phyloP scores from a whole-genome alignment of 2,329 filamentous ascomycete species.

The Fusarium buxicola region DNA sequence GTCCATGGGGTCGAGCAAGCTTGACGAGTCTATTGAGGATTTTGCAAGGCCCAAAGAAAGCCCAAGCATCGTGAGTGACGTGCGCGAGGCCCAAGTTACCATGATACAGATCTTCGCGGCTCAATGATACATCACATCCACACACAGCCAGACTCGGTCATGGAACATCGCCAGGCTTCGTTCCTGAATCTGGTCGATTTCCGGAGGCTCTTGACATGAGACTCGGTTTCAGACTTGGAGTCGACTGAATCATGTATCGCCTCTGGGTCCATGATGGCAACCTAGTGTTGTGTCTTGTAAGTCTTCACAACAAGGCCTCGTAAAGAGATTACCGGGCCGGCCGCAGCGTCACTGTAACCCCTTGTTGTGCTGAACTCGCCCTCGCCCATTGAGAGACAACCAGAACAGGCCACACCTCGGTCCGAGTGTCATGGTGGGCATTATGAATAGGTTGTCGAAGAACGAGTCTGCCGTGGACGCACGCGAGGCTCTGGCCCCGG shows the following conservation, averaged over 20 bases:
- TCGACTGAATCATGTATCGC: neutral
- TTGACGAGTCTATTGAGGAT: neutral
- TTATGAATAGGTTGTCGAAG: constrained; percentile 25
- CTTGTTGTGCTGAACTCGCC: constrained; percentile 12
- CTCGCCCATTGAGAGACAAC: constrained; percentile 9
- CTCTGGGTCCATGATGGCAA: constrained; percentile 4
- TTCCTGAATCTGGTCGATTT: neutral
- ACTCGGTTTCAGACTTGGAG: neutral
- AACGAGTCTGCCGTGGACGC: neutral
- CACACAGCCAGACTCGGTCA: neutral
- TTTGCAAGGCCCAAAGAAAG: neutral
- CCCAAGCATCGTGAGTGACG: constrained; percentile 1
- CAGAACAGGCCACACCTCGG: constrained; percentile 28
- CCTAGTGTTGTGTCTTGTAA: constrained; percentile 3
- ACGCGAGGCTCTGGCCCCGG: constrained; percentile 19
- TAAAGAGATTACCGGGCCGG: constrained; percentile 15
- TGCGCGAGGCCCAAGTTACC: constrained; percentile 6
- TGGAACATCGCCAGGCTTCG: neutral
- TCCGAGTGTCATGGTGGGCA: constrained; percentile 25
- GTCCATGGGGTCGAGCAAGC: constrained; percentile 14
- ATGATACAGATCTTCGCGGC: constrained; percentile 22
- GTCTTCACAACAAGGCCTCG: neutral
- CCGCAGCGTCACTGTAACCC: constrained; percentile 16
- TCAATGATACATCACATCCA: constrained; percentile 13
- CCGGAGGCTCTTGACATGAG: neutral